A percentile compares a stretch with the other conserved stretches of the same genome.
These are phyloP conservation scores for Alternaria ethzedia DNA, from an alignment of 2,329 filamentous ascomycete species.

Conservation along the genomic window DNA sequence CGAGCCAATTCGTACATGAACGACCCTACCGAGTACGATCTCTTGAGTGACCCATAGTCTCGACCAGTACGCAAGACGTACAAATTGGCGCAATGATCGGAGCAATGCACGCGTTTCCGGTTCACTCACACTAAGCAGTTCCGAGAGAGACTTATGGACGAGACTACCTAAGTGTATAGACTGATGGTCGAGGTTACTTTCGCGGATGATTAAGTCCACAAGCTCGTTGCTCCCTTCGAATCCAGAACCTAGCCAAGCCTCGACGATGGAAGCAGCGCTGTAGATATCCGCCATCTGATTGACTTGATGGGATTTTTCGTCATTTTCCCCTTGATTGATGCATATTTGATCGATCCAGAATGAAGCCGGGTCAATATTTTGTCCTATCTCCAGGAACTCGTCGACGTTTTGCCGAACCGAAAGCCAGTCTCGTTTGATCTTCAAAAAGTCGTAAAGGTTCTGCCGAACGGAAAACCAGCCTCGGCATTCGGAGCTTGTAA, in stretches of 20 bases:
- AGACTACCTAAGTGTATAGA: too few species aligned
- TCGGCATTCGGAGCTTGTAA: background rate
- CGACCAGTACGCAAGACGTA: background rate
- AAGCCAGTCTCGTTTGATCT: background rate
- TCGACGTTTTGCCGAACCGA: background rate
- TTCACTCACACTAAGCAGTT: too few species aligned
- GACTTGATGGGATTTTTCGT: background rate
- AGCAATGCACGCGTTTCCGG: too few species aligned
- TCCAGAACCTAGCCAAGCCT: background rate
- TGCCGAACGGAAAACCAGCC: background rate
- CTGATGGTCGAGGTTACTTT: too few species aligned
- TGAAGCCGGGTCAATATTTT: rapidly evolving
- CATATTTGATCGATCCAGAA: background rate
- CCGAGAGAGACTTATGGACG: too few species aligned
- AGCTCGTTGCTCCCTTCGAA: background rate
- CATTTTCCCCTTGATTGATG: background rate
- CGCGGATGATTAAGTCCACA: background rate
- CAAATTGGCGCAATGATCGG: too few species aligned
- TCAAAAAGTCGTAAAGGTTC: background rate
- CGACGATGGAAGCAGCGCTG: rapidly evolving
- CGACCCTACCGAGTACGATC: background rate
- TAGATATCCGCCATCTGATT: background rate
- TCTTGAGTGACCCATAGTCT: background rate
- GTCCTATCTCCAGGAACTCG: background rate
- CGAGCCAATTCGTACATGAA: background rate